Conservation (phyloP, 2,329 filamentous ascomycete species). For the Pseudocercospora cruenta region DNA sequence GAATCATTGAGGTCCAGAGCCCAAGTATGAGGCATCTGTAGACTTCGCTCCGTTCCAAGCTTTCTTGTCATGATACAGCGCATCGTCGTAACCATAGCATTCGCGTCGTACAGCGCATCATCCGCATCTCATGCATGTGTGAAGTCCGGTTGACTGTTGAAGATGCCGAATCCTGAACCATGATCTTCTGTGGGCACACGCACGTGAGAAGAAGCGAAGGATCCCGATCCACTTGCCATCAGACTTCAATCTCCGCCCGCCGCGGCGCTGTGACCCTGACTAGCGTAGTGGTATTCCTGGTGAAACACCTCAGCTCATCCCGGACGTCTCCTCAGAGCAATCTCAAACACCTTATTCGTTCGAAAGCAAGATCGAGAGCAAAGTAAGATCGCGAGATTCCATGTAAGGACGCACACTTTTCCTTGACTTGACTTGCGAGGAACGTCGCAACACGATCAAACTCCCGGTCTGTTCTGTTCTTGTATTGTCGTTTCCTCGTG, state of each 20-base stretch:
- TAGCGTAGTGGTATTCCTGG: background rate
- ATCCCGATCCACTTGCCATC: background rate
- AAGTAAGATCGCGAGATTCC: background rate
- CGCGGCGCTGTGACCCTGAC: slow-evolving; percentile 13
- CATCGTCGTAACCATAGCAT: background rate
- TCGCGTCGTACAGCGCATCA: background rate
- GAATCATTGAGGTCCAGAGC: background rate
- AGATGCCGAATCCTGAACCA: background rate
- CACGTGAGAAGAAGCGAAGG: background rate
- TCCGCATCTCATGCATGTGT: background rate
- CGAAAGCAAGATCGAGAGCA: background rate
- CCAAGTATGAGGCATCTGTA: no score
- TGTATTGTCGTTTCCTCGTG: slow-evolving; percentile 6
- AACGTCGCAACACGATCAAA: background rate
- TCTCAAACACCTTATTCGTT: background rate
- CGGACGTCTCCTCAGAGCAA: slow-evolving; percentile 1
- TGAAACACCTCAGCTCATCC: slow-evolving; percentile 8
- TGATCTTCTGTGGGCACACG: slow-evolving; percentile 7
- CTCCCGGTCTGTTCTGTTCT: background rate
- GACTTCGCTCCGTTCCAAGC: background rate
- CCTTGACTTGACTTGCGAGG: background rate
- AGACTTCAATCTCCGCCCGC: slow-evolving; percentile 17
- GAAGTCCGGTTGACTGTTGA: background rate
- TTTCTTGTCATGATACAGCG: background rate
- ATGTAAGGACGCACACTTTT: background rate